Conservation (phyloP, 2,329 filamentous ascomycete genomes). For the Colletotrichum sidae region DNA sequence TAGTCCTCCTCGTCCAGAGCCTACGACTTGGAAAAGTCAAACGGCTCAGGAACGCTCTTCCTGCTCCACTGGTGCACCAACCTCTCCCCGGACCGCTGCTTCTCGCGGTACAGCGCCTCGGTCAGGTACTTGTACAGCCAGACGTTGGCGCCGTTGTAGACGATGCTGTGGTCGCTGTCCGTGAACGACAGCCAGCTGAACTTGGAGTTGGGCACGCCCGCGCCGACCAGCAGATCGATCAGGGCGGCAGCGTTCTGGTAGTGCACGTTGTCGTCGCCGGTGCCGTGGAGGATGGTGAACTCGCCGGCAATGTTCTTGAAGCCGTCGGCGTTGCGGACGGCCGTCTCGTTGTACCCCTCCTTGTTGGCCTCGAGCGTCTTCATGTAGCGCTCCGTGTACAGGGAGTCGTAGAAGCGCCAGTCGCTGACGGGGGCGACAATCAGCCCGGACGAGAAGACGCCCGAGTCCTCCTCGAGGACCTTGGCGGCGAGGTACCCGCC, state of each 20-base stretch:
- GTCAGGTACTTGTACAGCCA: conserved; percentile 75
- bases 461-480: conserved; percentile 71
- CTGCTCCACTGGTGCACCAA: conserved; percentile 51
- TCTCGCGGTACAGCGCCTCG: conserved; percentile 70
- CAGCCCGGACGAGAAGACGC: conserved; percentile 71
- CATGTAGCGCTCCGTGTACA: conserved; percentile 82
- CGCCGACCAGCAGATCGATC: conserved; percentile 70
- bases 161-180: conserved; percentile 72
- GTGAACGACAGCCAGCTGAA: conserved; percentile 74
- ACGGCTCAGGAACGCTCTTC: conserved; percentile 27
- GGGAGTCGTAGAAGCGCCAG: conserved; percentile 77
- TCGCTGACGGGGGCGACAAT: conserved; percentile 75
- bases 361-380: conserved; percentile 68
- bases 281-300: conserved; percentile 73
- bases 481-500: conserved; percentile 76
- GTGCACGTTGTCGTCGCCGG: conserved; percentile 78
- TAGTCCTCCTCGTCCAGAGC: background rate
- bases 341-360: conserved; percentile 70
- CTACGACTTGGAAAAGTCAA: conserved; percentile 24
- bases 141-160: conserved; percentile 64
- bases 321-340: conserved; percentile 67
- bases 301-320: conserved; percentile 73
- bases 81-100: conserved; percentile 55
- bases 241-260: conserved; percentile 75
- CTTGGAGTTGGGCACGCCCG: conserved; percentile 69